Base-by-base conservation (phyloP, 257 asterid genomes). In the Euphrasia confusa region DNA sequence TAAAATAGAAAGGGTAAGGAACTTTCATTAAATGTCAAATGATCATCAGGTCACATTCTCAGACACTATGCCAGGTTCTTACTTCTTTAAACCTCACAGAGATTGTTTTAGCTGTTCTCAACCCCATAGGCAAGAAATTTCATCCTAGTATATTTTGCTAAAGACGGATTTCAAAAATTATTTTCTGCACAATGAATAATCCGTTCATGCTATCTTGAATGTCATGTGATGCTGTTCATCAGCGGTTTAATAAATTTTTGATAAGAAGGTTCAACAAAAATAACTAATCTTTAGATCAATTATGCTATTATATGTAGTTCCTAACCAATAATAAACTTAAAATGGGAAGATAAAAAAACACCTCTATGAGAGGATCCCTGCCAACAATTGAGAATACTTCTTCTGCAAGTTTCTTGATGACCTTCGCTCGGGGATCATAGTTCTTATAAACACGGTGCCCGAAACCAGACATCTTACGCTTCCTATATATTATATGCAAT, bases 391-490 rank as follows among this genome's bases (percentile, higher is more conserved):
- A 83, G 66, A 93, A 93, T 28, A 93, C 99, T 85, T 93, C 99
- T 71, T 89, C 99, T 0, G 99, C 92, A 45, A 93, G 92, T 75
- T 73, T 80, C 82, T 84, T 89, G 75, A 93, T 93, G 72, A 93
- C 99, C 82, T 81, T 89, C 45, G 99, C 97, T 33, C 99, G 84
- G 14, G 99, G 99, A 70, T 93, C 99, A 73, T 93, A 93, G 72
- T 89, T 89, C 70, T 93, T 93, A 84, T 93, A 93, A 54, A 93
- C 99, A 65, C 99, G 99, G 79, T 93, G 99, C 49, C 99, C 99
- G 65, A 93, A 93, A 54, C 99, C 99, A 69, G 99, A 93, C 99
- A 93, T 89, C 83, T 93, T 93, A 57, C 94, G 94, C 76, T 81
- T 93, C 92, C 99, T 93, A 59, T n/a, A 73, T 54, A 66, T 44